Percentiles rank a stretch among this genome's conserved stretches.
Evolutionary conservation across 2,329 filamentous ascomycete species (phyloP).

Genomic region (Sporothrix pallida): DNA sequence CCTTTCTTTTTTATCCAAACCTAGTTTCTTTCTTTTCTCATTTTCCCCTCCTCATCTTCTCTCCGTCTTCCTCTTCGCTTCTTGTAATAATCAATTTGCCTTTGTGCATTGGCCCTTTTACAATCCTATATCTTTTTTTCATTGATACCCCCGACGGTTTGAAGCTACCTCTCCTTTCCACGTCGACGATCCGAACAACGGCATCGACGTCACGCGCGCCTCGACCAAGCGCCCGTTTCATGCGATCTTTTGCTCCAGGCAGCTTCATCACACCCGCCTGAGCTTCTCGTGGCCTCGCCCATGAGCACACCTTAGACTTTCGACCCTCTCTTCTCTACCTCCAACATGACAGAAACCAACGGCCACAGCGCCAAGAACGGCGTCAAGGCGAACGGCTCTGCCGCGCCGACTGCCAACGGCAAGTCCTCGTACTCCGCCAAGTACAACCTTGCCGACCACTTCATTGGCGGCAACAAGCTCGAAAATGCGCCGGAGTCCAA

Average conservation of each 20-base stretch:
- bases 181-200: constrained; percentile 1
- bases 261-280: background rate
- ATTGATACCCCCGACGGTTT: constrained; percentile 35
- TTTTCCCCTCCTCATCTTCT: constrained; percentile 18
- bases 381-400: constrained; percentile 49
- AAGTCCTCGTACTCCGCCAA: constrained; percentile 75
- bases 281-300: constrained; percentile 19
- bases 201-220: constrained; percentile 19
- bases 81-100: constrained; percentile 30
- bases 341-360: constrained; percentile 57
- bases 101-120: constrained; percentile 25
- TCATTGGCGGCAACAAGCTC: constrained; percentile 92
- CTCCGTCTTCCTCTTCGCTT: constrained; percentile 12
- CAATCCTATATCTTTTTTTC: background rate
- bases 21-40: constrained; percentile 2
- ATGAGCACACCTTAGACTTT: constrained; percentile 19
- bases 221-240: constrained; percentile 9
- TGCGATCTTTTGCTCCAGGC: background rate
- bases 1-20: constrained; percentile 2
- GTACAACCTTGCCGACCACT: constrained; percentile 85
- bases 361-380: constrained; percentile 50
- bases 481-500: constrained; percentile 80
- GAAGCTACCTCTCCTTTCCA: constrained; percentile 8
- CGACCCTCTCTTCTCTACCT: background rate
- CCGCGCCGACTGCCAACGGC: constrained; percentile 61